Conservation (phyloP, 2,329 filamentous ascomycete genomes). For the Penicillium hordei region DNA sequence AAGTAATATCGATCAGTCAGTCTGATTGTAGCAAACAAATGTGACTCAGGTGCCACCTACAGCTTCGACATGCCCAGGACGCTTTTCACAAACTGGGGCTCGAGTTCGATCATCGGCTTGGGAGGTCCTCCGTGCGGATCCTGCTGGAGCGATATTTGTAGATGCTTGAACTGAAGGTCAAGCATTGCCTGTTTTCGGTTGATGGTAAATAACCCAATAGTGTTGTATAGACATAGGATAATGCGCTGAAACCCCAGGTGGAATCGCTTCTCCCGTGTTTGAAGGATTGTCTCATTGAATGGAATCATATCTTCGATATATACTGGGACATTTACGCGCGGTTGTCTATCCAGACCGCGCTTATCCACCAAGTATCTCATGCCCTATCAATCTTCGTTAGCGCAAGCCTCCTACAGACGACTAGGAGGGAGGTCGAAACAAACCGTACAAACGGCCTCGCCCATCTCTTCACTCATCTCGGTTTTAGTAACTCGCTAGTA, state of each 20-base stretch:
- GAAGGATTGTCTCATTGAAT: background rate
- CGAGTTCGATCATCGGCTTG: background rate
- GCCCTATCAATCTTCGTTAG: background rate
- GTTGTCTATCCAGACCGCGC: background rate
- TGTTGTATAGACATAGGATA: background rate
- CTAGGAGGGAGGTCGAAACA: background rate
- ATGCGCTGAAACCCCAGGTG: background rate
- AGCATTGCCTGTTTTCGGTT: background rate
- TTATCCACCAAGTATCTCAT: background rate
- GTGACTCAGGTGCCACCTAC: background rate
- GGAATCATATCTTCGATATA: background rate
- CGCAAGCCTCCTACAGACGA: background rate
- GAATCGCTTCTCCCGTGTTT: background rate
- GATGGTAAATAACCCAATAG: background rate
- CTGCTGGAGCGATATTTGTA: background rate
- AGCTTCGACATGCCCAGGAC: background rate
- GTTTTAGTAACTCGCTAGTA: too few relatives aligned
- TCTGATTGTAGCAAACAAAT: too few relatives aligned
- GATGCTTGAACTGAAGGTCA: background rate
- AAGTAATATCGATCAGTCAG: too few relatives aligned
- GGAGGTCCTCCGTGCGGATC: background rate
- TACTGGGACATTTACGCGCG: background rate
- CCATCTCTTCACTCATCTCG: too few relatives aligned
- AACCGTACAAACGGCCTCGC: background rate
- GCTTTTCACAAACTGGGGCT: background rate